phyloP scores from a whole-genome alignment of 768 basidiomycete genomes.

The Collybiopsis confluens region DNA sequence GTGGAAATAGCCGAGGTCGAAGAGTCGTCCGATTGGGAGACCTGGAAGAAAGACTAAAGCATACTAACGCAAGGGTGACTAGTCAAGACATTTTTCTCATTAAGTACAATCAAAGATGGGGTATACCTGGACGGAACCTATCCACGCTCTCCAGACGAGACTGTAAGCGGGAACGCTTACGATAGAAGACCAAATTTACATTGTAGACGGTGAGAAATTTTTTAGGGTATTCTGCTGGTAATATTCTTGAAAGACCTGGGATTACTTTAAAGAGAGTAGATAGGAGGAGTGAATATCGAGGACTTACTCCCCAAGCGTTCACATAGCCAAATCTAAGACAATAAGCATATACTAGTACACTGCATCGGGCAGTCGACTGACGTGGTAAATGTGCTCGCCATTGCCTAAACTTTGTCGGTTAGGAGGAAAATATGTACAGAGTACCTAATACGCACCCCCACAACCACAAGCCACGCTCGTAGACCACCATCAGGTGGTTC shows the following conservation, averaged over 20 bases:
- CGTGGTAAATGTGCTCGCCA: constrained; percentile 45
- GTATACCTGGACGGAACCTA: constrained; percentile 69
- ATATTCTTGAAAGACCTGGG: constrained; percentile 73
- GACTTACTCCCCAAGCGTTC: constrained; percentile 70
- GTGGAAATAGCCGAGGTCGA: constrained; percentile 68
- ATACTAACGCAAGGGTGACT: constrained; percentile 47
- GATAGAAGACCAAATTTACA: constrained; percentile 36
- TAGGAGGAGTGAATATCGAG: neutral
- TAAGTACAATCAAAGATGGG: neutral
- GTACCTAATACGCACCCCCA: constrained; percentile 25
- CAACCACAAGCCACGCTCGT: constrained; percentile 34
- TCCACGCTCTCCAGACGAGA: constrained; percentile 61
- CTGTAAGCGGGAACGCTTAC: neutral
- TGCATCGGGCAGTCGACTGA: constrained; percentile 20
- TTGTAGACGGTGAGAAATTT: constrained; percentile 52
- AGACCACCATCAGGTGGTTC: constrained; percentile 36
- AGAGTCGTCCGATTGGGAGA: constrained; percentile 60
- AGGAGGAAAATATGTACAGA: neutral
- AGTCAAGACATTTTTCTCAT: too few relatives aligned
- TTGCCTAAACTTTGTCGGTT: constrained; percentile 18
- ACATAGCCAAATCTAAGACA: constrained; percentile 55
- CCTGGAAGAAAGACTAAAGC: constrained; percentile 60
- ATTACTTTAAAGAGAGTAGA: too few relatives aligned
- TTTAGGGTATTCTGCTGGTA: constrained; percentile 53
- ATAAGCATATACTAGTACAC: constrained; percentile 7